Evolutionary conservation across 768 basidiomycete genomes (phyloP), one percentile per base, ranked within the genome.

Genomic region (Pisolithus albus): DNA sequence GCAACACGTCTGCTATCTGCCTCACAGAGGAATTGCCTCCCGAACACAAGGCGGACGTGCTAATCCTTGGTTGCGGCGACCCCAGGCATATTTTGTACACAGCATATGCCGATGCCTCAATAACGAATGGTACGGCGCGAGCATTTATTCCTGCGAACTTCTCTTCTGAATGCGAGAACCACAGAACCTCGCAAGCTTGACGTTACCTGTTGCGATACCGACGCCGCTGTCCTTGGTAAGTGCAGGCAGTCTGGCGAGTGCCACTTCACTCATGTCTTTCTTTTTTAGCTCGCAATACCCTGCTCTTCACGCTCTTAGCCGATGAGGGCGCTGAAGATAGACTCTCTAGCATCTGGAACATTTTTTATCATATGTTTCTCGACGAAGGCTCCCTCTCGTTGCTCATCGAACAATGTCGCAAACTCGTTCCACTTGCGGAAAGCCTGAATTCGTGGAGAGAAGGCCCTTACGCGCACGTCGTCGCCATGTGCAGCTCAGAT

Each of bases 11-110:
- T 13, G 72, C 80, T 2, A 62, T 74, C 7, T 75, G 67, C 53
- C 63, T 81, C 21, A 73, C 75, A 5, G 61, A 72, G 38, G 67
- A 74, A 39, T 57, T 81, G 6, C 58, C 74, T 50, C 72, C 74
- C 0, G 76, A 77, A 50, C 57, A 69, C 39, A 47, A 62, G n/a
- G 76, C 74, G 5, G 61, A 70, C 18, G 59, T 78, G n/a, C 68
- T 81, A 6, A 66, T 78, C 9, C 68, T 80, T 37, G 79, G 75
- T 21, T 80, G 78, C 52, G 79, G 78, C 9, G 79, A 81, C 57
- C 72, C 74, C 6, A 63, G 77, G 39, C 75, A 69, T 48, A 69
- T 80, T 7, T 52, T 80, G 7, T 77, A 73, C 59, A 78, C 77
- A 0, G 52, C 75, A 5, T 67, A 55, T 43, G 23, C 51, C 16